A percentile compares a stretch with the other conserved stretches of the same genome.
These are phyloP conservation scores for Penicillium hordei DNA, from an alignment of 2,329 filamentous ascomycete genomes.

Conservation along the genomic window DNA sequence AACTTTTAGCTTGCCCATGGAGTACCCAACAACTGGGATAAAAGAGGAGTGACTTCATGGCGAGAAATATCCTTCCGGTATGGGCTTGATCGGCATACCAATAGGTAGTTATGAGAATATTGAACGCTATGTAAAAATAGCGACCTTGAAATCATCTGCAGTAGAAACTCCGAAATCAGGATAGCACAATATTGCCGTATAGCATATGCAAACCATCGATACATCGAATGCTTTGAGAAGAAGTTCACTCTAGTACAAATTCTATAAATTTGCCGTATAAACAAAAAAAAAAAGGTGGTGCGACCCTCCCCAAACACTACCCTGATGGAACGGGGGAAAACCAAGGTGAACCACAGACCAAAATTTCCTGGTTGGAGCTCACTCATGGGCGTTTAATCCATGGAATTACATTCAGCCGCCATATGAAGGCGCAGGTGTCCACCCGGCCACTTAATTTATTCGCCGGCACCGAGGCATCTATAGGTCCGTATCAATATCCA, in stretches of 20 bases:
- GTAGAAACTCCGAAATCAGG: no score
- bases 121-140: not conserved
- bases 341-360: not conserved
- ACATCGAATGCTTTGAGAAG: no score
- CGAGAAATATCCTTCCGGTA: not conserved
- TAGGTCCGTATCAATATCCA: no score
- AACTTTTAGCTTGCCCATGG: no score
- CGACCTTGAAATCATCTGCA: no score
- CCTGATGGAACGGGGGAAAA: not conserved
- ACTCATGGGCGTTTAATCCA: not conserved
- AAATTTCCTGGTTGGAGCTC: not conserved
- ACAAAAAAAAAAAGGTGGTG: no score
- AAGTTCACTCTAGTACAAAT: no score
- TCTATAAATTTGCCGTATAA: no score
- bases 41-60: not conserved
- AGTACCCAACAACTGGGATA: no score
- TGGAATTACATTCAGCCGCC: not conserved
- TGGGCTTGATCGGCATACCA: not conserved
- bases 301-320: not conserved
- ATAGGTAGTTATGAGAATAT: not conserved
- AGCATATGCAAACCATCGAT: no score
- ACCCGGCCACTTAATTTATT: not conserved
- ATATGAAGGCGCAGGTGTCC: not conserved
- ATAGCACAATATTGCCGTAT: no score
- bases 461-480: no score